These are phyloP conservation scores for Plicaturopsis crispa DNA, from an alignment of 768 basidiomycete genomes.

Conservation along the genomic window DNA sequence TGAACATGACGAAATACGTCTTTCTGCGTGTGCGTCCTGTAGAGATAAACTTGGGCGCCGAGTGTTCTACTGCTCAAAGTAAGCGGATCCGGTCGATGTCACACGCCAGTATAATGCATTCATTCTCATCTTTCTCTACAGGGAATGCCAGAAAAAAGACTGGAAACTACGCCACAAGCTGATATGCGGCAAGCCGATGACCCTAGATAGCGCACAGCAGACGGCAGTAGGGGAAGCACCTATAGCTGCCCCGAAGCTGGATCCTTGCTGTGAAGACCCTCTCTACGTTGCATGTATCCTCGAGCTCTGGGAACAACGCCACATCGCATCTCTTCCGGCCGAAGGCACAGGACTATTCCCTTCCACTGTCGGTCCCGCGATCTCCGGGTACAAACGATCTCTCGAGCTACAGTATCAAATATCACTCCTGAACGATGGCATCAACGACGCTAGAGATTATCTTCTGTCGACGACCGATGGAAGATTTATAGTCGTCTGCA, in stretches of 20 bases:
- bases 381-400: neutral
- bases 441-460: neutral
- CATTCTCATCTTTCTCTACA: constrained; percentile 1
- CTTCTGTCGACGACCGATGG: neutral
- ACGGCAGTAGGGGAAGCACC: neutral
- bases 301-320: too few species aligned
- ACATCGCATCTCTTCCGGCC: too few species aligned
- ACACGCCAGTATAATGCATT: too few species aligned
- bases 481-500: neutral
- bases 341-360: too few species aligned
- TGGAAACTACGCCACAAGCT: constrained; percentile 11
- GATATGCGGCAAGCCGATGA: constrained; percentile 13
- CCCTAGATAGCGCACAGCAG: constrained; percentile 3
- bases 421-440: neutral
- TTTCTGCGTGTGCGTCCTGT: neutral
- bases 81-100: neutral
- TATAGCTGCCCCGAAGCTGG: too few species aligned
- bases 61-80: neutral
- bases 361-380: neutral
- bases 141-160: constrained; percentile 11
- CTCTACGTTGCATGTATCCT: too few species aligned
- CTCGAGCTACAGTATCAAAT: neutral
- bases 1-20: neutral
- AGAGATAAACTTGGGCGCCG: neutral
- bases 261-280: too few species aligned